Conservation (phyloP, 257 asterid genomes). For the Penstemon davidsonii region DNA sequence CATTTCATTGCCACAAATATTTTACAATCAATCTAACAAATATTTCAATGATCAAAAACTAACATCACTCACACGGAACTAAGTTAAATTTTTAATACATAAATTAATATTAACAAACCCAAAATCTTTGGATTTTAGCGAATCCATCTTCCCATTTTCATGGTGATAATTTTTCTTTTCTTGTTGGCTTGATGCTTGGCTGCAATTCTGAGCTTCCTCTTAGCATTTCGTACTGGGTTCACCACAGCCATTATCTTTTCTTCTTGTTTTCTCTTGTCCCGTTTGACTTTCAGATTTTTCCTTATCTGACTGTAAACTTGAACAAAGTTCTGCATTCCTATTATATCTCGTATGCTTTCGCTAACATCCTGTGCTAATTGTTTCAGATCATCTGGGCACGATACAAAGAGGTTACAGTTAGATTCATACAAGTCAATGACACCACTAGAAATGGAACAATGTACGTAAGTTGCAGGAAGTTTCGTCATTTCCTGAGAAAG, state of each 20-base stretch:
- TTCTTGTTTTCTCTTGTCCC: slow-evolving; percentile 89
- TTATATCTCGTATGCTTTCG: slow-evolving; percentile 54
- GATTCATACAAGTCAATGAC: background rate
- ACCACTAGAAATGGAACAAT: background rate
- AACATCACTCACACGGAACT: no score
- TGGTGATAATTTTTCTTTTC: slow-evolving; percentile 70
- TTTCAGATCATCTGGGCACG: slow-evolving; percentile 69
- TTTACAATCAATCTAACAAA: no score
- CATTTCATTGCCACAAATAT: no score
- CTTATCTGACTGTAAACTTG: slow-evolving; percentile 61
- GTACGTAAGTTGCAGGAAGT: no score
- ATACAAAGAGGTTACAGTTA: background rate
- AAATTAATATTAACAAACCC: no score
- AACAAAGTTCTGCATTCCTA: slow-evolving; percentile 57
- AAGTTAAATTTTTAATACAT: no score
- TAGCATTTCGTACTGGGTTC: slow-evolving; percentile 79
- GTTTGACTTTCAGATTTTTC: slow-evolving; percentile 63
- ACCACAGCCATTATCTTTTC: slow-evolving; percentile 85
- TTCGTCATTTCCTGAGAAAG: no score
- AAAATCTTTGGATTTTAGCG: slow-evolving; percentile 13
- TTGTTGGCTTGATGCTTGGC: slow-evolving; percentile 76
- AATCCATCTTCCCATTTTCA: slow-evolving; percentile 85
- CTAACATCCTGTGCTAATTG: slow-evolving; percentile 63
- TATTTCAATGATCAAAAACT: no score
- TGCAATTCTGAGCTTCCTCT: slow-evolving; percentile 79